phyloP scores from a whole-genome alignment of 176 grass and related monocot species.

The Elaeis guineensis region DNA sequence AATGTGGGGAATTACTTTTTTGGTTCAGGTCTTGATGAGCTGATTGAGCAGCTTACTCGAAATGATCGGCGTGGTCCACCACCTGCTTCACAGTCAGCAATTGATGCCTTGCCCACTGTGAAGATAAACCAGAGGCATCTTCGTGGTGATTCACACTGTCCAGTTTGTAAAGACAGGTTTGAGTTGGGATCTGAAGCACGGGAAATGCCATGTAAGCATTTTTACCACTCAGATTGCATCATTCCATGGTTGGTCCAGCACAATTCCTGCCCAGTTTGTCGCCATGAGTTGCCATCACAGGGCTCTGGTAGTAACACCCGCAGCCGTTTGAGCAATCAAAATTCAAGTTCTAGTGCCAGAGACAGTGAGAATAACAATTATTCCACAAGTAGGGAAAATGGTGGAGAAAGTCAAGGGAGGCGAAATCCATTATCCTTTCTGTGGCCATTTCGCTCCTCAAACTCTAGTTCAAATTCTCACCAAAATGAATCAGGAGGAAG shows the following conservation, averaged over 20 bases:
- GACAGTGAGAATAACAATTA: not conserved
- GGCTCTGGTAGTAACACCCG: not conserved
- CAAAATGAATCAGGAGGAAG: not conserved
- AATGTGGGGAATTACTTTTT: slow-evolving; percentile 11
- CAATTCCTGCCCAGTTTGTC: slow-evolving; percentile 30
- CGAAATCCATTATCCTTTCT: slow-evolving; percentile 14
- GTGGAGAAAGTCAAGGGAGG: slow-evolving; percentile 8
- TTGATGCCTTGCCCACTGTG: slow-evolving; percentile 21
- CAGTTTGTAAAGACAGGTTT: slow-evolving; percentile 28
- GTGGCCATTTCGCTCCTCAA: slow-evolving; percentile 8
- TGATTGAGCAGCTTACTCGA: slow-evolving; percentile 3
- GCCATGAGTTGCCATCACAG: slow-evolving; percentile 12
- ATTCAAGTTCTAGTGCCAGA: not conserved
- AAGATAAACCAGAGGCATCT: slow-evolving; percentile 28
- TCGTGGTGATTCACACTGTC: slow-evolving; percentile 25
- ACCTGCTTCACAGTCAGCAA: slow-evolving; percentile 22
- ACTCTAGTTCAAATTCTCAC: not conserved
- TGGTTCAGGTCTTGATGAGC: slow-evolving; percentile 5
- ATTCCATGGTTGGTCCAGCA: slow-evolving; percentile 22
- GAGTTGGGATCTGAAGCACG: slow-evolving; percentile 18
- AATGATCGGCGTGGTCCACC: slow-evolving; percentile 13
- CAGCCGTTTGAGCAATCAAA: not conserved
- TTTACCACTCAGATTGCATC: slow-evolving; percentile 29
- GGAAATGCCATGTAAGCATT: slow-evolving; percentile 30
- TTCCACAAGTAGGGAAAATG: not conserved